Percentiles rank a stretch among this genome's conserved stretches.
These are phyloP conservation scores for Trichoderma asperelloides DNA, from an alignment of 495 filamentous ascomycete species.

Conservation along the genomic window DNA sequence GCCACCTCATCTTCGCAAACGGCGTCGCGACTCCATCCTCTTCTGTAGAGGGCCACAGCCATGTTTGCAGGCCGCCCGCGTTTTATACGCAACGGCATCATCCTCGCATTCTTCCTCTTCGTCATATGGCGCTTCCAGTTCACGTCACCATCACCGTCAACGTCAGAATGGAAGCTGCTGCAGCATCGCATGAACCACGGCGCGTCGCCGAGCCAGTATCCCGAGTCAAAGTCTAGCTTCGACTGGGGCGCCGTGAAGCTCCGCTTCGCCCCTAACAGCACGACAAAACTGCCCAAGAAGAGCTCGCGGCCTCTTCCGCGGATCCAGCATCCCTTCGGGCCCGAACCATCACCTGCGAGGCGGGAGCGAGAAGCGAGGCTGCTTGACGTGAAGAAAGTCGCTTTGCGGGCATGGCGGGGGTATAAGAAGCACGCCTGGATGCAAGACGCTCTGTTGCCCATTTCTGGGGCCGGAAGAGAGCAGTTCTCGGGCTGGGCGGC, in stretches of 20 bases:
- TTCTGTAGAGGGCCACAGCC: background rate
- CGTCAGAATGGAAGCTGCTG: background rate
- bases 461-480: conserved; percentile 49
- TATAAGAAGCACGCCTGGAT: conserved; percentile 73
- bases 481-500: conserved; percentile 89
- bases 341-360: conserved; percentile 33
- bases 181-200: conserved; percentile 24
- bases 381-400: conserved; percentile 49
- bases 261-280: conserved; percentile 46
- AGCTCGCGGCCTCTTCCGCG: conserved; percentile 40
- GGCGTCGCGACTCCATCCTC: background rate
- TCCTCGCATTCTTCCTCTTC: background rate
- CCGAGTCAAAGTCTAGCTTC: conserved; percentile 25
- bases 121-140: background rate
- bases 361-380: conserved; percentile 47
- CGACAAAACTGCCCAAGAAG: conserved; percentile 55
- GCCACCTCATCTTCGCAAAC: background rate
- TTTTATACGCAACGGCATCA: background rate
- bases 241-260: conserved; percentile 53
- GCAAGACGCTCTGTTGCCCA: conserved; percentile 66
- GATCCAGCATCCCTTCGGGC: conserved; percentile 42
- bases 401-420: conserved; percentile 62
- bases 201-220: conserved; percentile 8
- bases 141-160: background rate
- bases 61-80: background rate